Evolutionary conservation across 2,329 filamentous ascomycete genomes (phyloP).

Genomic region (Laburnicola sp.): DNA sequence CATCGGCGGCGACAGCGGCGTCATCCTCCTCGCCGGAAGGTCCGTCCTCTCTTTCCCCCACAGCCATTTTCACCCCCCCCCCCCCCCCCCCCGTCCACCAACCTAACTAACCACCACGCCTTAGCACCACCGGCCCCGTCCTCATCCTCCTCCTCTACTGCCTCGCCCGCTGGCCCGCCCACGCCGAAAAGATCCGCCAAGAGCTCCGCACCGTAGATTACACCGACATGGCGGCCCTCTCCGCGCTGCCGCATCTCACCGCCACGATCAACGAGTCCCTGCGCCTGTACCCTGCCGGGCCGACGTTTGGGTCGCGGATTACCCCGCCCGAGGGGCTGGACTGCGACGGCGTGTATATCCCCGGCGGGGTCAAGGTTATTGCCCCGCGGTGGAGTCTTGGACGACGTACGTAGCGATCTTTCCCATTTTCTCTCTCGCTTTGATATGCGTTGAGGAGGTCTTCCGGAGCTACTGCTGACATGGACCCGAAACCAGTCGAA

Average conservation of each 20-base stretch:
- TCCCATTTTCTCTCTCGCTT: neutral
- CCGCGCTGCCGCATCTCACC: neutral
- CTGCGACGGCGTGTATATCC: neutral
- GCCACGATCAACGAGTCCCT: neutral
- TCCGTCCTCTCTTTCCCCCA: neutral
- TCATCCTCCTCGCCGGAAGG: slow-evolving; percentile 14
- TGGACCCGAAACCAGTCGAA: neutral
- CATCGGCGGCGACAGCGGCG: slow-evolving; percentile 9
- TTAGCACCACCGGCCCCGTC: slow-evolving; percentile 9
- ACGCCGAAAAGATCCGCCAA: slow-evolving; percentile 4
- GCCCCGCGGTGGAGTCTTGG: neutral
- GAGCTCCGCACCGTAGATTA: neutral
- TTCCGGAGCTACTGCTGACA: neutral
- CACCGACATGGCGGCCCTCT: neutral
- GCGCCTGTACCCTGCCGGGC: neutral
- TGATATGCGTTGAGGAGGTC: neutral
- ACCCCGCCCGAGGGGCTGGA: neutral
- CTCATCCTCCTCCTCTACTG: slow-evolving; percentile 12
- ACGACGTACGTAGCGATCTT: neutral
- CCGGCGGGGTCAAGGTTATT: neutral
- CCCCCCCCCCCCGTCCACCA: too few relatives aligned
- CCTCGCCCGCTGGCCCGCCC: slow-evolving; percentile 11
- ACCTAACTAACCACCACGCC: too few relatives aligned
- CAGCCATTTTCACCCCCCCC: too few relatives aligned
- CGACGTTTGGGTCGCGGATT: neutral